Base-by-base conservation (phyloP, 208 protist genomes). In the Leptomonas pyrrhocoris region DNA sequence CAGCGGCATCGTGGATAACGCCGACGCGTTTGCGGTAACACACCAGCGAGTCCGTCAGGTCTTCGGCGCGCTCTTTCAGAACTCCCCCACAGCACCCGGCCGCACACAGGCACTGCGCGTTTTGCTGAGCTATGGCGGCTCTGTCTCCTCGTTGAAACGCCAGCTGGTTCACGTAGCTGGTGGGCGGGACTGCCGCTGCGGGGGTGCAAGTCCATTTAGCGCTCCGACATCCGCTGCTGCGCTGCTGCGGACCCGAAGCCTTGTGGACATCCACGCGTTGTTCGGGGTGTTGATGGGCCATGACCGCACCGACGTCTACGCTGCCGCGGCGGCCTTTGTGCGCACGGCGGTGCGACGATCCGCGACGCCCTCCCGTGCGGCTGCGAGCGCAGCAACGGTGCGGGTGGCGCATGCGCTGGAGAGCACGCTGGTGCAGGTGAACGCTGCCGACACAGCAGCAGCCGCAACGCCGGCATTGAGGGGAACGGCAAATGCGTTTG, bases 181-280 rank as follows among this genome's bases (percentile, higher is more conserved):
- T 8, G 34, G 6, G 30, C n/a, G 21, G 59, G 40, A 56, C 38
- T 42, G 43, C 18, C 21, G 34, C 43, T 12, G 13, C 2, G 11
- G 25, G 21, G 8, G 30, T 23, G 28, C 31, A 27, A 9, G 54
- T 27, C 19, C 54, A 18, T 31, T 28, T 1, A 31, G 36, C 21
- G 25, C 15, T 31, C 51, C 60, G 25, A n/a, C 30, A 13, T 11
- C 40, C 9, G 66, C 74, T 21, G 66, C 68, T n/a, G 62, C 60
- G 49, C 57, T 70, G 65, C 69, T 74, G 73, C 73, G 51, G 15
- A 77, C 58, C 13, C 75, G 72, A 21, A 62, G 30, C 58, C 73
- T 49, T 21, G 76, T 74, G 40, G 88, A 94, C 69, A 62, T 88
- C 7, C 79, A 80, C 68, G 79, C 85, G 21, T 57, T 89, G 30